Base-by-base conservation (phyloP, 73 alveolate species). In the Paramecium pentaurelia region DNA sequence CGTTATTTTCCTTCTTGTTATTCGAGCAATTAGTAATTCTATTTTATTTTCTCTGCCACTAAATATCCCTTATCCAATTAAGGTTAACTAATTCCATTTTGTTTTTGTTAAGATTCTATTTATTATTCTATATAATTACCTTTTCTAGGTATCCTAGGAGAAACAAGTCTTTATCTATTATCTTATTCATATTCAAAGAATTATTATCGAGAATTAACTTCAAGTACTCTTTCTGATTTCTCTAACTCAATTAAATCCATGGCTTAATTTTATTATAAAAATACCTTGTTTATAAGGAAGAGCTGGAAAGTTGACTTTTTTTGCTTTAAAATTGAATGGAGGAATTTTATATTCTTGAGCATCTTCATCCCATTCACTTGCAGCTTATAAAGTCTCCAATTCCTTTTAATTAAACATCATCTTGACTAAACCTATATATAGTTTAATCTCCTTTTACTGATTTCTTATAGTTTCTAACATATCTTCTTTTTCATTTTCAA, bases 401-500 rank as follows among this genome's bases (percentile, higher is more conserved):
- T 93, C 95, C 22, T 93, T 75, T 5, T 73, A 38, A 70, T 92
- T 91, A 25, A 93, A 70, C 58, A 90, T 37, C 86, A 70, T 93
- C 58, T 60, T 71, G 8, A 92, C 38, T 16, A 93, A 49, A 44
- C 77, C 40, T 18, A 18, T 14, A 8, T 92, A 73, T 1, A 93
- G 37, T 42, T 93, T 86, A 25, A 88, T 28, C 71, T 93, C 96
- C 77, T 70, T 90, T 12, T 87, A 12, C 20, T 90, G 45, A 18
- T 37, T 27, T 37, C 95, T 60, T 54, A 93, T 68, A 9, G 93
- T 92, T 8, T 93, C 96, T 47, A 42, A 77, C 36, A 93, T 38
- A 22, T 93, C 95, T 75, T 93, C 89, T 42, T 92, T 93, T 75
- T 93, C 71, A 92, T 32, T 32, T 90, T 93, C 96, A 0, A 42